Base-by-base conservation (phyloP, 495 filamentous ascomycete genomes). In the Penicillium pulvis region DNA sequence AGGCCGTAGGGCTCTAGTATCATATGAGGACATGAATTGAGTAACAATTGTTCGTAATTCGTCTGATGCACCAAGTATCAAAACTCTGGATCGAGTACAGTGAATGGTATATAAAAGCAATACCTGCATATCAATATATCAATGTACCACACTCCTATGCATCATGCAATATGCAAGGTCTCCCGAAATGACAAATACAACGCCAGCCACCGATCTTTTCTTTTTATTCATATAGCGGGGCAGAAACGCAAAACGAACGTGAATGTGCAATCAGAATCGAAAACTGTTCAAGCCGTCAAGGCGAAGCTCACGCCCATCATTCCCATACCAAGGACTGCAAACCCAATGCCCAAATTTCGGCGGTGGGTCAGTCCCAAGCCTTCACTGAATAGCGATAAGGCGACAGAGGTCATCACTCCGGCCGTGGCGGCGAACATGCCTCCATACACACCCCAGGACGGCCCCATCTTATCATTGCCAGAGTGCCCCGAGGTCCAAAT, bases 351-450 rank as follows among this genome's bases (percentile, higher is more conserved):
- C 69, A 97, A 71, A 47, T 84, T 83, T 54, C 86, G 81, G 59
- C 87, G 87, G 73, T 98, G 94, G 44, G 88, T 90, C 63, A 96
- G 68, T 30, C 84, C 86, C 64, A 97, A 71, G 41, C 88, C 90
- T 75, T 98, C 92, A 12, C 86, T 86, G 68, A 96, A 97, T 2
- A 98, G 77, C 74, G 94, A 90, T 67, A 98, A 71, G 6, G 88
- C 92, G 30, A 98, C 94, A 56, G 85, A 92, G 30, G 89, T 87
- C 94, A 98, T 98, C 57, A 98, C 93, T 1, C 94, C 94, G 0
- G 93, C 88, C 0, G 92, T 97, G 19, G 86, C 80, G 19, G 93
- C 91, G 72, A 98, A 98, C 76, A 98, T 86, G 42, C 85, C 84
- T 3, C 91, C 94, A 70, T 98, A 98, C 0, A 90, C 88, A 7